Conservation (phyloP, 1,284 basidiomycete genomes). For the Rhodotorula sp. region DNA sequence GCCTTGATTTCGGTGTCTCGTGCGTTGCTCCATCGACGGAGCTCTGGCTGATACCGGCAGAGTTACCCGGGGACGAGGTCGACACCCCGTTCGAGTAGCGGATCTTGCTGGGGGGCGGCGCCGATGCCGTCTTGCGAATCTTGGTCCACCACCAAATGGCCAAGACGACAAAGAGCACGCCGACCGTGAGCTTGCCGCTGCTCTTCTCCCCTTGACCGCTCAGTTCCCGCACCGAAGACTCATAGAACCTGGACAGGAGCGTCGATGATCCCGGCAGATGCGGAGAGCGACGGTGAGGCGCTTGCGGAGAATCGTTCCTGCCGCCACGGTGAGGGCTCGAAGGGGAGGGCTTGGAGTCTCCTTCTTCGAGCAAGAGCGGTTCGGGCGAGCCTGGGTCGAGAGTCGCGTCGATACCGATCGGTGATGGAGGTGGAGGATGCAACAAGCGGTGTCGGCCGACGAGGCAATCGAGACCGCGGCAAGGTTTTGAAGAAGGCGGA, state of each 20-base stretch:
- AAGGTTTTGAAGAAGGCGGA: neutral
- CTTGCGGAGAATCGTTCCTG: neutral
- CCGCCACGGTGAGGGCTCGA: slow-evolving; percentile 1
- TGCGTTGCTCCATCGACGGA: neutral
- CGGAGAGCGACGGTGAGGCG: slow-evolving; percentile 23
- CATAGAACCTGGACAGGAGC: slow-evolving; percentile 21
- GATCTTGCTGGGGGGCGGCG: neutral
- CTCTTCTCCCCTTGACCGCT: neutral
- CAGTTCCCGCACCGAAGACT: slow-evolving; percentile 10
- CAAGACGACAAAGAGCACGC: slow-evolving; percentile 10
- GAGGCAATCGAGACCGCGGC: slow-evolving; percentile 27
- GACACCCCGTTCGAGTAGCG: slow-evolving; percentile 1
- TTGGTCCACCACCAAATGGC: slow-evolving; percentile 20
- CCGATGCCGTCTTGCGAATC: neutral
- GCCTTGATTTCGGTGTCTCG: neutral
- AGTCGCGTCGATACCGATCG: slow-evolving; percentile 18
- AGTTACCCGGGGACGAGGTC: slow-evolving; percentile 4
- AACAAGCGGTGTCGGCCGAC: slow-evolving; percentile 29
- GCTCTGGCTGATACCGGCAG: neutral
- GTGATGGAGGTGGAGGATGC: slow-evolving; percentile 18
- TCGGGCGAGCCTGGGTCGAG: slow-evolving; percentile 25
- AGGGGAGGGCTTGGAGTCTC: neutral
- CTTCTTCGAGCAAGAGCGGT: slow-evolving; percentile 26
- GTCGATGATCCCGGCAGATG: slow-evolving; percentile 28
- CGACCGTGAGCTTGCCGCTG: slow-evolving; percentile 5